phyloP scores from a whole-genome alignment of 2,329 filamentous ascomycete species.

The Chaetomiaceae sp. region DNA sequence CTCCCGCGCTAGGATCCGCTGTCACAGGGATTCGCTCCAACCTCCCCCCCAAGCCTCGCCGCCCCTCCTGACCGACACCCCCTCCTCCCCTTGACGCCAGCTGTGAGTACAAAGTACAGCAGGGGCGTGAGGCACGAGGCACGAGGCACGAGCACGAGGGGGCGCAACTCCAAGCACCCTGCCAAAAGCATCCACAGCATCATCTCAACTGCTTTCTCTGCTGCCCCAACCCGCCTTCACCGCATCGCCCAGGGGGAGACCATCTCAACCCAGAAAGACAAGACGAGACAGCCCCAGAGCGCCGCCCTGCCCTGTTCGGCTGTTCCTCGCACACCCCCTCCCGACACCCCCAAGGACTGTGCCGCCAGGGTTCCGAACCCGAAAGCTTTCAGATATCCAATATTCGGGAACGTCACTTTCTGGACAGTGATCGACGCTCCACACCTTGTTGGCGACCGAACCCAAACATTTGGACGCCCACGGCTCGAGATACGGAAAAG shows the following conservation, averaged over 20 bases:
- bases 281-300: not conserved
- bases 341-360: slow-evolving; percentile 9
- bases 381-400: slow-evolving; percentile 18
- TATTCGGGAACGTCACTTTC: slow-evolving; percentile 23
- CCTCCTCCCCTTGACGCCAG: not conserved
- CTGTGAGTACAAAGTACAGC: slow-evolving; percentile 7
- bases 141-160: slow-evolving; percentile 20
- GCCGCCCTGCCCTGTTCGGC: too few relatives aligned
- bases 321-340: slow-evolving; percentile 13
- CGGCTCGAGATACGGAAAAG: not conserved
- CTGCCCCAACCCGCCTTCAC: not conserved
- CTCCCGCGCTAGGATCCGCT: slow-evolving; percentile 22
- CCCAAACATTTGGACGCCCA: slow-evolving; percentile 8
- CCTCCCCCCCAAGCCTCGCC: slow-evolving; percentile 1
- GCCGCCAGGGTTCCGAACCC: slow-evolving; percentile 18
- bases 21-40: slow-evolving; percentile 15
- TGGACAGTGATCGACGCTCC: slow-evolving; percentile 36
- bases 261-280: not conserved
- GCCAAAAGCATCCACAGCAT: slow-evolving; percentile 6
- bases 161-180: slow-evolving; percentile 8
- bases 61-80: not conserved
- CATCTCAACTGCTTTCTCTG: not conserved
- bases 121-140: slow-evolving; percentile 2
- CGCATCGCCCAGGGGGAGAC: too few relatives aligned
- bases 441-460: slow-evolving; percentile 26